phyloP scores from a whole-genome alignment of 2,329 filamentous ascomycete species.

The Ophiosphaerella herpotricha region DNA sequence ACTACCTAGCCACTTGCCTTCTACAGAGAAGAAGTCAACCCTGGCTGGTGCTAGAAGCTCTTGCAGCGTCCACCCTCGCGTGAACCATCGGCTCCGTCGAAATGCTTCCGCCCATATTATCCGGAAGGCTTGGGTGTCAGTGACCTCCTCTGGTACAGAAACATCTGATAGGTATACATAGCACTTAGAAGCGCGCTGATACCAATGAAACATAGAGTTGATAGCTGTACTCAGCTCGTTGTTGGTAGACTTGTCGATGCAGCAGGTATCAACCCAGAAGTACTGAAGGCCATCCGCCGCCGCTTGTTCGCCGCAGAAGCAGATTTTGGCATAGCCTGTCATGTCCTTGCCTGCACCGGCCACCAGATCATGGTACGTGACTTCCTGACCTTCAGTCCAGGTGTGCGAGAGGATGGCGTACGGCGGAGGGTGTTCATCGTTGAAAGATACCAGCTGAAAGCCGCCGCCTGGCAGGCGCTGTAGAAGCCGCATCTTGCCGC shows the following conservation, averaged over 20 bases:
- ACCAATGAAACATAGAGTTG: too few relatives aligned
- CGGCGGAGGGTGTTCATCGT: conserved; percentile 7
- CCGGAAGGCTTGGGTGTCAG: too few relatives aligned
- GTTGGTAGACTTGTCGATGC: too few relatives aligned
- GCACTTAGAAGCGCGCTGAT: too few relatives aligned
- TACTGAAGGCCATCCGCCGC: conserved; percentile 1
- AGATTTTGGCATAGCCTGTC: conserved; percentile 5
- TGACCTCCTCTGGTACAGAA: too few relatives aligned
- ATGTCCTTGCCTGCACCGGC: conserved; percentile 2
- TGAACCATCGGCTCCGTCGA: too few relatives aligned
- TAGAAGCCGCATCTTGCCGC: conserved; percentile 5
- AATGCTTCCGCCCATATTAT: too few relatives aligned
- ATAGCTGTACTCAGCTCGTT: too few relatives aligned
- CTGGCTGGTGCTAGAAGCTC: conserved; percentile 10
- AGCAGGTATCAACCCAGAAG: too few relatives aligned
- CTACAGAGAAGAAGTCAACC: conserved; percentile 22
- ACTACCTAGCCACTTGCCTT: conserved; percentile 14
- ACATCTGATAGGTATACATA: too few relatives aligned
- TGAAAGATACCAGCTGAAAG: conserved; percentile 3
- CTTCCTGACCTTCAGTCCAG: conserved; percentile 7
- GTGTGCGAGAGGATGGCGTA: conserved; percentile 12
- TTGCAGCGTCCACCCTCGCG: too few relatives aligned
- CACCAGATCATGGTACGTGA: conserved; percentile 8
- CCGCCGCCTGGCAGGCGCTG: conserved; percentile 1
- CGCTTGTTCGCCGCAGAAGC: conserved; percentile 1